Percentiles rank a stretch among this genome's conserved stretches.
These are phyloP conservation scores for Nemania abortiva DNA, from an alignment of 2,329 filamentous ascomycete genomes.

Conservation along the genomic window DNA sequence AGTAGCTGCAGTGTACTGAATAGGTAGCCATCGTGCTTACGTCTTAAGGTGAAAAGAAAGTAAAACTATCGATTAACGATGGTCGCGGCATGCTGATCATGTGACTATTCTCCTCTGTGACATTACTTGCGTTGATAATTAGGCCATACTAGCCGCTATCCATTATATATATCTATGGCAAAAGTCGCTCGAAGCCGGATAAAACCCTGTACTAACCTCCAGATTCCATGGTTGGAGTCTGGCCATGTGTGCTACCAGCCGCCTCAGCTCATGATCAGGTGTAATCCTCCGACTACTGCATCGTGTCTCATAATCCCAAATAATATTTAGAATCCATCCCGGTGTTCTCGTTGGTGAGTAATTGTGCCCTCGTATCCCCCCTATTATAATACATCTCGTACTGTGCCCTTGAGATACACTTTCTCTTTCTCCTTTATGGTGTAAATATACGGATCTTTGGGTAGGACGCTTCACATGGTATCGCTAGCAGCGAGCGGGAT, in stretches of 20 bases:
- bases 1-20: conserved; percentile 24
- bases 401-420: background rate
- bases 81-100: background rate
- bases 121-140: background rate
- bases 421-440: background rate
- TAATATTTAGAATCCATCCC: background rate
- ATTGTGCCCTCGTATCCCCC: background rate
- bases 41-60: background rate
- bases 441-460: background rate
- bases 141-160: background rate
- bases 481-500: background rate
- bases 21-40: background rate
- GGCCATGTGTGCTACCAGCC: background rate
- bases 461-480: background rate
- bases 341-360: background rate
- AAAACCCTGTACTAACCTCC: background rate
- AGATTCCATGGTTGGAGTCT: background rate
- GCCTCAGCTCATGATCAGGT: background rate
- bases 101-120: no score
- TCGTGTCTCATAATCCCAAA: no score
- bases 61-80: background rate
- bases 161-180: background rate
- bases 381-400: background rate
- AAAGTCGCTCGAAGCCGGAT: background rate
- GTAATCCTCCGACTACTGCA: background rate